phyloP scores from a whole-genome alignment of 2,329 filamentous ascomycete genomes.

The Sporothrix humicola region DNA sequence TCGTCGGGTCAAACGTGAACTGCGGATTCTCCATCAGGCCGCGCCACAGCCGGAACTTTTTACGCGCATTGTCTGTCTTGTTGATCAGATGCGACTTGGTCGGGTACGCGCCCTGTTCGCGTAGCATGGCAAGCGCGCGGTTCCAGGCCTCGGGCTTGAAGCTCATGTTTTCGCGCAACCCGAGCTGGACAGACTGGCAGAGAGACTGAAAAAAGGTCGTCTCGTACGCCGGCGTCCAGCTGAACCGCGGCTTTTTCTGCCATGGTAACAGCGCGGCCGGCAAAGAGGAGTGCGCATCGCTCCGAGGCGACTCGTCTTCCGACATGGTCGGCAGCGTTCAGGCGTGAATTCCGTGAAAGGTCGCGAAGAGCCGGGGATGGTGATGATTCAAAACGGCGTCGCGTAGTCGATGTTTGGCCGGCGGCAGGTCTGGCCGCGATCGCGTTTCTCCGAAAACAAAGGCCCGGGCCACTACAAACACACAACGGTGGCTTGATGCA shows the following conservation, averaged over 20 bases:
- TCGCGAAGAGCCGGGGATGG: neutral
- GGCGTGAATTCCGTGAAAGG: no score
- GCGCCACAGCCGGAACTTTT: conserved; percentile 67
- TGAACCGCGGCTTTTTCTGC: conserved; percentile 58
- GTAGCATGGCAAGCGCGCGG: conserved; percentile 59
- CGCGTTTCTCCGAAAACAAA: conserved; percentile 6
- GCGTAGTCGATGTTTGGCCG: neutral
- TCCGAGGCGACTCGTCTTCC: conserved; percentile 42
- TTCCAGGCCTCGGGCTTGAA: conserved; percentile 68
- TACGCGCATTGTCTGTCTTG: conserved; percentile 67
- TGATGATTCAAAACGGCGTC: neutral
- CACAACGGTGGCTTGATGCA: conserved; percentile 1
- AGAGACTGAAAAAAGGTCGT: conserved; percentile 66
- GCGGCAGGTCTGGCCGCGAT: neutral
- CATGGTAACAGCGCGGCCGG: conserved; percentile 34
- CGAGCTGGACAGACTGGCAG: conserved; percentile 63
- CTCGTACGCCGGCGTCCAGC: conserved; percentile 64
- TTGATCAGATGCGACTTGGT: conserved; percentile 67
- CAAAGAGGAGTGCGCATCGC: conserved; percentile 35
- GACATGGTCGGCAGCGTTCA: conserved; percentile 41
- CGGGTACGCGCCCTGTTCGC: conserved; percentile 63
- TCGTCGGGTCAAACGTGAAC: conserved; percentile 59
- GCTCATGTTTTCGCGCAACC: conserved; percentile 56
- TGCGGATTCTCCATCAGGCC: conserved; percentile 63
- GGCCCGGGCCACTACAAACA: conserved; percentile 3